Base-by-base conservation (phyloP, 2,329 filamentous ascomycete genomes). In the Chaetomiaceae sp. region DNA sequence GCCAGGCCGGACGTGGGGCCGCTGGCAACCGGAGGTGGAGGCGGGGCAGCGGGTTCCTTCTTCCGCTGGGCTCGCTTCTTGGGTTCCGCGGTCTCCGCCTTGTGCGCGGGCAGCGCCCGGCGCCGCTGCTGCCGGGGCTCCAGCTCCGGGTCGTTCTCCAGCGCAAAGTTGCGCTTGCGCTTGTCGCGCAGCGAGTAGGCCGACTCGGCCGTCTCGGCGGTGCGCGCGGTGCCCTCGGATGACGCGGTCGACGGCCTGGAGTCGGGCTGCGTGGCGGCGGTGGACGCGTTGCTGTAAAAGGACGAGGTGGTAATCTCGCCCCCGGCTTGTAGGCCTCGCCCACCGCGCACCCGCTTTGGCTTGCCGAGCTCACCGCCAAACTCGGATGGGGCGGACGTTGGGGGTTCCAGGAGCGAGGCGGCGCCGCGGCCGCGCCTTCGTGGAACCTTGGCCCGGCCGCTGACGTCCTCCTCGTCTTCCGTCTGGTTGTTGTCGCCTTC, bases 121-220 rank as follows among this genome's bases (percentile, higher is more conserved):
- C 56, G 52, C 44, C 60, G 56, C 60, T 66, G 68, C 1, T 64
- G 58, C 17, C 67, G 68, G 20, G 50, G 56, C 54, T 62, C 60
- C 0, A 62, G 62, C 27, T 67, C 65, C 4, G 60, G 71, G 36
- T 71, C 69, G 8, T 71, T 68, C 35, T 75, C 68, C 4, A 75
- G 69, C 1, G 69, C 67, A 64, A 75, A 78, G 40, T 73, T 72
- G 55, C 75, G 75, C 55, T 74, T 73, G 8, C 74, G 68, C 59
- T 78, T 78, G 22, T 75, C 73, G 4, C 76, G 68, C 50, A 79
- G 70, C 1, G 75, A 75, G 55, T 75, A 75, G 5, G 65, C 69
- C 0, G 75, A 77, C 42, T 73, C 72, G 4, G 63, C 65, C 2
- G 74, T 76, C 29, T 71, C 70, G 3, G 68, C 71, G 6, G 73